These are phyloP conservation scores for Fusarium pininemorale DNA, from an alignment of 2,329 filamentous ascomycete species.

Conservation along the genomic window DNA sequence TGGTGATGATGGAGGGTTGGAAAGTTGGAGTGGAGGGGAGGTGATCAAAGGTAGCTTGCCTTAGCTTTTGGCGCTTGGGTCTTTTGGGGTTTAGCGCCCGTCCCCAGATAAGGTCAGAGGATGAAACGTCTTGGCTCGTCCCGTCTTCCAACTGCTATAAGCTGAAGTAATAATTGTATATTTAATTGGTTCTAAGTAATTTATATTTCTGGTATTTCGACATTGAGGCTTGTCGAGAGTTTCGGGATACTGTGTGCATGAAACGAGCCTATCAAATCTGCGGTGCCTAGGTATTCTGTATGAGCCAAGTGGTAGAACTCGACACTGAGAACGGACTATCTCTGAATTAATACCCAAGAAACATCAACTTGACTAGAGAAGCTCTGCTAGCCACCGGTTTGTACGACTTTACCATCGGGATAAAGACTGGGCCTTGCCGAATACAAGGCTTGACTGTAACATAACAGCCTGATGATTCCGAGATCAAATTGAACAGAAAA, in stretches of 20 bases:
- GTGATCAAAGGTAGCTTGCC: conserved; percentile 7
- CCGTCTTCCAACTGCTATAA: background rate
- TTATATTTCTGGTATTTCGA: rapidly evolving
- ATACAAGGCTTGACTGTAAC: background rate
- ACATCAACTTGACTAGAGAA: no score
- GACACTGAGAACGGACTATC: background rate
- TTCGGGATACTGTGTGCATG: background rate
- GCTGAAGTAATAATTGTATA: background rate
- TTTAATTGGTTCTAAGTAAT: background rate
- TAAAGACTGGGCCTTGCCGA: background rate
- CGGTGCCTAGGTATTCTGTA: background rate
- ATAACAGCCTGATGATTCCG: background rate
- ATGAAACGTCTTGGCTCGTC: conserved; percentile 17
- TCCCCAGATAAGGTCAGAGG: conserved; percentile 5
- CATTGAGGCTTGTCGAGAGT: background rate
- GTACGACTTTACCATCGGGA: background rate
- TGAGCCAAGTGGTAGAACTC: background rate
- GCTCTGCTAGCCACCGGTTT: rapidly evolving
- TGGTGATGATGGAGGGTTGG: background rate
- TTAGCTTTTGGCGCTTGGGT: conserved; percentile 25
- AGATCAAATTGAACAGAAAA: background rate
- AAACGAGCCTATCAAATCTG: background rate
- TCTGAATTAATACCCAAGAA: background rate
- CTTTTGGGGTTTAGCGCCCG: conserved; percentile 22
- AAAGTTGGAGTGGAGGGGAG: conserved; percentile 15